phyloP scores from a whole-genome alignment of 805 yeast species.

The Candida ortonii region DNA sequence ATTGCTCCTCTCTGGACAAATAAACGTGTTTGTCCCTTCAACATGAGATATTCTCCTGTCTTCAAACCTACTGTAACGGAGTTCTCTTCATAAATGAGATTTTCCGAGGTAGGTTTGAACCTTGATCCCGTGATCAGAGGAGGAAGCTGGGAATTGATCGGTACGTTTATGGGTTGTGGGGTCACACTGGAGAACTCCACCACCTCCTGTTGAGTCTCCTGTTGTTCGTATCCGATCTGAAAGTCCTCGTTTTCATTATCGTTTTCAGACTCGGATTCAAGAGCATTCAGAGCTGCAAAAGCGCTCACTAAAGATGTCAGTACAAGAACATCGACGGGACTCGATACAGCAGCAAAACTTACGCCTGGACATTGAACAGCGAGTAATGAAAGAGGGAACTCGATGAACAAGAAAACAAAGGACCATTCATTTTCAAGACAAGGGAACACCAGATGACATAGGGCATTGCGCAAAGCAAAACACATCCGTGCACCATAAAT shows the following conservation, averaged over 20 bases:
- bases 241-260: too few relatives aligned
- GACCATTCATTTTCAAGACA: neutral
- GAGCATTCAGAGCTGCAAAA: constrained; percentile 32
- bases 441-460: constrained; percentile 1
- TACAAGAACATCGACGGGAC: neutral
- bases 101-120: constrained; percentile 38
- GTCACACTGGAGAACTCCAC: constrained; percentile 6
- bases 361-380: too few relatives aligned
- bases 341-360: neutral
- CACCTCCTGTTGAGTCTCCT: constrained; percentile 8
- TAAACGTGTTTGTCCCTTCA: constrained; percentile 47
- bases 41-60: constrained; percentile 38
- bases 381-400: neutral
- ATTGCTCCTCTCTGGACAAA: constrained; percentile 47
- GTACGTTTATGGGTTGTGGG: constrained; percentile 3
- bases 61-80: constrained; percentile 42
- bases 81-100: constrained; percentile 33
- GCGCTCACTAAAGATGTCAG: constrained; percentile 25
- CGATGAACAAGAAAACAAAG: neutral
- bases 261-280: constrained; percentile 9
- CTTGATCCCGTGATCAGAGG: constrained; percentile 32
- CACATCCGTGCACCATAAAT: constrained; percentile 3
- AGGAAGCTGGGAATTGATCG: constrained; percentile 1
- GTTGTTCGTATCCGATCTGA: constrained; percentile 12
- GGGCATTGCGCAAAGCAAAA: neutral